Percentiles rank a stretch among this genome's conserved stretches.
Conservation (phyloP, 768 basidiomycete species). For the Suillus variegatus region DNA sequence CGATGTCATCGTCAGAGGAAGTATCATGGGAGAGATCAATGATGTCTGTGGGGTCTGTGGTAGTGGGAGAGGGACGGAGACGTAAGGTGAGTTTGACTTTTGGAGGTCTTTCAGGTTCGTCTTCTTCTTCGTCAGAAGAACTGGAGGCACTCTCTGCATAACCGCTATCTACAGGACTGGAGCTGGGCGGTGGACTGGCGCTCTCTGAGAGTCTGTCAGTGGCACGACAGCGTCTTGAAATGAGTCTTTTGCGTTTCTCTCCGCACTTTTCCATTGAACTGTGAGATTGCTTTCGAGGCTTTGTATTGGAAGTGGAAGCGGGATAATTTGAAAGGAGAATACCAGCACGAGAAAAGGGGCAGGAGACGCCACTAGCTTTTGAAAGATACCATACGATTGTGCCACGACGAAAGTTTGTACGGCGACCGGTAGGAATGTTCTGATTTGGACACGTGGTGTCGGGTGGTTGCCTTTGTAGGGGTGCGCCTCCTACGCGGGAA, state of each 20-base stretch:
- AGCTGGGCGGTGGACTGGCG: neutral
- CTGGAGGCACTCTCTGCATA: conserved; percentile 24
- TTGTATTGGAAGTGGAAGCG: conserved; percentile 43
- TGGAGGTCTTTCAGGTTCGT: conserved; percentile 41
- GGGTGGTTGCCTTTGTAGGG: conserved; percentile 36
- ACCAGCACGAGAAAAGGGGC: conserved; percentile 75
- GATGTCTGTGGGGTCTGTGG: conserved; percentile 25
- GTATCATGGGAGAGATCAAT: conserved; percentile 46
- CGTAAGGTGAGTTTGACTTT: conserved; percentile 75
- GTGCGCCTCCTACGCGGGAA: conserved; percentile 69
- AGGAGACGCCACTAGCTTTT: conserved; percentile 71
- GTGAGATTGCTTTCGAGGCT: conserved; percentile 29
- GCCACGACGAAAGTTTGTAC: conserved; percentile 76
- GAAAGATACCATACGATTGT: conserved; percentile 84
- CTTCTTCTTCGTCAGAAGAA: conserved; percentile 30
- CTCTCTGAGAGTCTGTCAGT: conserved; percentile 3
- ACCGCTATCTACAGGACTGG: conserved; percentile 29
- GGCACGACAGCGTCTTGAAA: neutral
- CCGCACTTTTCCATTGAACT: conserved; percentile 38
- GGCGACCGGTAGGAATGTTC: conserved; percentile 22
- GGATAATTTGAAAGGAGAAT: conserved; percentile 68
- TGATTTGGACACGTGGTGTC: conserved; percentile 13
- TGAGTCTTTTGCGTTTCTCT: conserved; percentile 45
- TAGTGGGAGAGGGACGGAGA: conserved; percentile 44
- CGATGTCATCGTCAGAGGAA: conserved; percentile 16